Percentiles rank a stretch among this genome's conserved stretches.
These are phyloP conservation scores for Pichia sp. DNA, from an alignment of 1,139 yeast species.

Conservation along the genomic window DNA sequence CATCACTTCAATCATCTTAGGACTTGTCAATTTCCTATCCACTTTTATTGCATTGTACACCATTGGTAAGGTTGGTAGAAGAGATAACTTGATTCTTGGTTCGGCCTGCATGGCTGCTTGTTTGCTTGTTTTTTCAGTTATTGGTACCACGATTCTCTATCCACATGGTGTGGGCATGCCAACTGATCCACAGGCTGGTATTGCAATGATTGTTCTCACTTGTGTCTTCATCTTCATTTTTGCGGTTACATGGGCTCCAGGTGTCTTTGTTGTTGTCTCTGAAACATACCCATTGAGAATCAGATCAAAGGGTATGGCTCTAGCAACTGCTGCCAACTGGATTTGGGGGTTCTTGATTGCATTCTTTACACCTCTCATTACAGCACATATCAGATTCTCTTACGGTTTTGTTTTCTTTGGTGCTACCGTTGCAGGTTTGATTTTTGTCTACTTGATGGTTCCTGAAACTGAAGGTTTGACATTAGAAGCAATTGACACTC, in stretches of 20 bases:
- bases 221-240: conserved; percentile 74
- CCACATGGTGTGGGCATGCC: conserved; percentile 37
- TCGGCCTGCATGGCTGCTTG: conserved; percentile 57
- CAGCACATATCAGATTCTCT: conserved; percentile 42
- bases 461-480: conserved; percentile 53
- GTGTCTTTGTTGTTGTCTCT: conserved; percentile 69
- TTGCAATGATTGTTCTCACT: conserved; percentile 68
- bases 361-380: conserved; percentile 64
- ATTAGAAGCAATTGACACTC: conserved; percentile 56
- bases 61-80: conserved; percentile 65
- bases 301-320: conserved; percentile 71
- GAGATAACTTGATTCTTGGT: conserved; percentile 56
- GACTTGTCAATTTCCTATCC: conserved; percentile 70
- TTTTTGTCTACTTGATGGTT: conserved; percentile 43
- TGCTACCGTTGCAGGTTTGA: conserved; percentile 48
- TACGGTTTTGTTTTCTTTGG: conserved; percentile 74
- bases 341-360: conserved; percentile 71
- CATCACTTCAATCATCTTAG: conserved; percentile 68
- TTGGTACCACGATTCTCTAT: conserved; percentile 61
- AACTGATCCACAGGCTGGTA: conserved; percentile 46
- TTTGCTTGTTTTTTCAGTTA: conserved; percentile 56
- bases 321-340: conserved; percentile 76
- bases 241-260: conserved; percentile 86
- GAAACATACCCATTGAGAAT: conserved; percentile 75
- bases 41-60: conserved; percentile 61